A percentile compares a stretch with the other conserved stretches of the same genome.
Conservation (phyloP, 768 basidiomycete species). For the Mycena rosella region DNA sequence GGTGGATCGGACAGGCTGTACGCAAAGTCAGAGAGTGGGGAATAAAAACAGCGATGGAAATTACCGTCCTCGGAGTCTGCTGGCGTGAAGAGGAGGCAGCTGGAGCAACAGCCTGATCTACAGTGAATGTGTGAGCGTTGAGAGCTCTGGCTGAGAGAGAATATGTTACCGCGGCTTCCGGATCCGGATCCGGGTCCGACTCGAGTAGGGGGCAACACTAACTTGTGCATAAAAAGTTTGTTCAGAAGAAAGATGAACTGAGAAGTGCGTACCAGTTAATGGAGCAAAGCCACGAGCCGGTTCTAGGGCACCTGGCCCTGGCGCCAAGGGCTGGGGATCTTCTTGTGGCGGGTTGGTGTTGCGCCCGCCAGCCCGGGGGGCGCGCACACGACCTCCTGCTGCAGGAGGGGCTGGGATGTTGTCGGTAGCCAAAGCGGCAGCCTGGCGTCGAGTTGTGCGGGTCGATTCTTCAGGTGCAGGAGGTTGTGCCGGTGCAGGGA, state of each 20-base stretch:
- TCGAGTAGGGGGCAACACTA: constrained; percentile 23
- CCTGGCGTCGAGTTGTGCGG: constrained; percentile 11
- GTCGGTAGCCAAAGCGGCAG: constrained; percentile 15
- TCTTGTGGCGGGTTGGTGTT: constrained; percentile 10
- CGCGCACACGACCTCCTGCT: constrained; percentile 17
- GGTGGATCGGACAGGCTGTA: constrained; percentile 20
- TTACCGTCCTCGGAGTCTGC: constrained; percentile 24
- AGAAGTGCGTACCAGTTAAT: constrained; percentile 25
- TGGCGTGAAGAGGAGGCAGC: constrained; percentile 16
- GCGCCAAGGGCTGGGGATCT: constrained; percentile 19
- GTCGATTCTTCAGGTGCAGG: constrained; percentile 17
- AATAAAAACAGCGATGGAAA: constrained; percentile 7
- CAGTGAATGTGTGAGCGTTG: constrained; percentile 16
- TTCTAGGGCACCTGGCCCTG: constrained; percentile 23
- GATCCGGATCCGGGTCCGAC: constrained; percentile 21
- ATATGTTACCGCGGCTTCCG: constrained; percentile 20
- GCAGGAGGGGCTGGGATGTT: constrained; percentile 9
- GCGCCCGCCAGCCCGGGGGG: constrained; percentile 12
- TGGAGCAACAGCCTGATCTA: constrained; percentile 23
- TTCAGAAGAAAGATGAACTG: constrained; percentile 24
- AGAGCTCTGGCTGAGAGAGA: constrained; percentile 21
- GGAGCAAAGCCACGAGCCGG: constrained; percentile 23
- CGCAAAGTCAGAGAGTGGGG: constrained; percentile 1
- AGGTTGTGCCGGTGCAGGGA: constrained; percentile 20
- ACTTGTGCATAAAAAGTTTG: constrained; percentile 25